phyloP scores from a whole-genome alignment of 176 grass and related monocot species.

The Bothriochloa decipiens region DNA sequence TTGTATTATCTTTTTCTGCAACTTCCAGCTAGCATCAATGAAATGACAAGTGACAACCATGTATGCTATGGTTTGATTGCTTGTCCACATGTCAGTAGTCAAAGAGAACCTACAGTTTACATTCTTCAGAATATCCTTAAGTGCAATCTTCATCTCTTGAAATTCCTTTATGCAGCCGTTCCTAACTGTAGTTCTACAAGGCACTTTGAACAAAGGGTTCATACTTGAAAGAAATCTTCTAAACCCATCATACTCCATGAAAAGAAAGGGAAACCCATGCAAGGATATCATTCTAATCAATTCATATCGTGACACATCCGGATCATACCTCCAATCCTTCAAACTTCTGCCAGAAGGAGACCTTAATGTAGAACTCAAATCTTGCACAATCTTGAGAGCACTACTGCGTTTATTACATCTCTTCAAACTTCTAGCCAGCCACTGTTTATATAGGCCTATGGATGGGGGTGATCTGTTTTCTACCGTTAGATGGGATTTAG shows the following conservation, averaged over 20 bases:
- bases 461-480: too few species aligned
- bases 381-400: neutral
- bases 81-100: neutral
- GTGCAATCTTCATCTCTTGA: neutral
- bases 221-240: neutral
- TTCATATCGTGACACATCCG: neutral
- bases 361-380: conserved; percentile 17
- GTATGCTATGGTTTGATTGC: neutral
- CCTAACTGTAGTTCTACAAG: neutral
- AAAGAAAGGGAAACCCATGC: neutral
- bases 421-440: too few species aligned
- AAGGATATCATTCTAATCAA: neutral
- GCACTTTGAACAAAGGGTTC: conserved; percentile 9
- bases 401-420: neutral
- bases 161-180: neutral
- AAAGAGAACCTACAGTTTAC: neutral
- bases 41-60: conserved; percentile 10
- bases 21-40: neutral
- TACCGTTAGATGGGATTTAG: too few species aligned
- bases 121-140: neutral
- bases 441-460: too few species aligned
- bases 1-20: neutral
- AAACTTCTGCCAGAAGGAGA: neutral
- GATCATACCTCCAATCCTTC: neutral
- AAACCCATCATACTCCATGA: neutral